phyloP scores from a whole-genome alignment of 2,329 filamentous ascomycete genomes.

The Pseudogymnoascus verrucosus region DNA sequence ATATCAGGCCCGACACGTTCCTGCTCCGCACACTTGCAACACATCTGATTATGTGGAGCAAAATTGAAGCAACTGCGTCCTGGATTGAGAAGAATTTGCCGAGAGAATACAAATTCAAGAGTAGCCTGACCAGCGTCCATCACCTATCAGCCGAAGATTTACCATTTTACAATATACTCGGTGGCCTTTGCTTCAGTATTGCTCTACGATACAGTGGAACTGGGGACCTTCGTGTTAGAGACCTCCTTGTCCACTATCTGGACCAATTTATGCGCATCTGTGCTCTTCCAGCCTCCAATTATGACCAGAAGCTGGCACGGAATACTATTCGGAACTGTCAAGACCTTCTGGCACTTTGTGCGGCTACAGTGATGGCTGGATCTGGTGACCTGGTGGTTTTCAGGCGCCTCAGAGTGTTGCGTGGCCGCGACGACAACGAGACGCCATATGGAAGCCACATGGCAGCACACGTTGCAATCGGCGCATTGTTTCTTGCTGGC shows the following conservation, averaged over 20 bases:
- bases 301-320: conserved; percentile 77
- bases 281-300: conserved; percentile 46
- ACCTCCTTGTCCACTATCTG: conserved; percentile 75
- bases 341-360: conserved; percentile 74
- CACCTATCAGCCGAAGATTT: conserved; percentile 73
- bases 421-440: conserved; percentile 75
- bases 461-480: conserved; percentile 85
- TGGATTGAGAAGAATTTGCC: conserved; percentile 77
- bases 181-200: conserved; percentile 77
- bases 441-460: conserved; percentile 91
- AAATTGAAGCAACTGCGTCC: conserved; percentile 61
- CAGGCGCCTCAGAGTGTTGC: conserved; percentile 75
- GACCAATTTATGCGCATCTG: conserved; percentile 79
- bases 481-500: conserved; percentile 82
- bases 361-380: conserved; percentile 88
- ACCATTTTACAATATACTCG: conserved; percentile 85
- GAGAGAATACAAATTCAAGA: conserved; percentile 53
- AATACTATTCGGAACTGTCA: conserved; percentile 86
- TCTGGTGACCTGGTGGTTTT: conserved; percentile 84
- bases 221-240: conserved; percentile 60
- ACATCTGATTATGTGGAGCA: conserved; percentile 88
- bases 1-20: conserved; percentile 87
- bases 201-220: conserved; percentile 69
- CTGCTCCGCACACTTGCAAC: conserved; percentile 81
- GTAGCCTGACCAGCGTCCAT: conserved; percentile 50